These are phyloP conservation scores for Aspergillus cristatus DNA, from an alignment of 495 filamentous ascomycete species.

Conservation along the genomic window DNA sequence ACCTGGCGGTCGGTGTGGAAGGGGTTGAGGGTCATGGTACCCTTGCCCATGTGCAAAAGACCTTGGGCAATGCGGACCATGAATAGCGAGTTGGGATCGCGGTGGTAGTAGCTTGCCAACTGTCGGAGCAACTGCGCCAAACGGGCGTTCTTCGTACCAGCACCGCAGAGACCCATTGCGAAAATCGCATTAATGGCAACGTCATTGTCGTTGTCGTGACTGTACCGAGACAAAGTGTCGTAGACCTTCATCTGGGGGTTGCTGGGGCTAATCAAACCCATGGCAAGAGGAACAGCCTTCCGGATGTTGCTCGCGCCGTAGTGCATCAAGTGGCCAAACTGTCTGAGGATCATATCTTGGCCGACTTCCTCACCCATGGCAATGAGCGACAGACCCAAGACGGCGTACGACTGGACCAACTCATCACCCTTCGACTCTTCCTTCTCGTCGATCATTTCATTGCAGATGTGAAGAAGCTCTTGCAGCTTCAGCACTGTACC, in stretches of 20 bases:
- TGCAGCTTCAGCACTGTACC: slow-evolving; percentile 95
- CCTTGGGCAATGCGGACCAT: slow-evolving; percentile 99
- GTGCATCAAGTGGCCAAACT: slow-evolving; percentile 98
- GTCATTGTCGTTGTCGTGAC: slow-evolving; percentile 98
- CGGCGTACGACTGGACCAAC: slow-evolving; percentile 89
- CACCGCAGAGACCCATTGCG: slow-evolving; percentile 94
- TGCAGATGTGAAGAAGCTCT: slow-evolving; percentile 92
- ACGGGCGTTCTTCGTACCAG: slow-evolving; percentile 96
- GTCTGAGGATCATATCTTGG: slow-evolving; percentile 95
- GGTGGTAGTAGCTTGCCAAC: slow-evolving; percentile 94
- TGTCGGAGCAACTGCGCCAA: slow-evolving; percentile 90
- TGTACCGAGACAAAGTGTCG: slow-evolving; percentile 95
- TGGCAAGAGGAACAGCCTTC: slow-evolving; percentile 90
- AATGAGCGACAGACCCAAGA: slow-evolving; percentile 86
- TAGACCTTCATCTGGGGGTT: slow-evolving; percentile 99
- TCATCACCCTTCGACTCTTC: slow-evolving; percentile 92
- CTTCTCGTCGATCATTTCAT: slow-evolving; percentile 89
- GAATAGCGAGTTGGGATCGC: slow-evolving; percentile 90
- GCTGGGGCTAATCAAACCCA: slow-evolving; percentile 92
- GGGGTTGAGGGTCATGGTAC: slow-evolving; percentile 86
- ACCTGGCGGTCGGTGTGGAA: slow-evolving; percentile 98
- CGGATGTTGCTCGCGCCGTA: slow-evolving; percentile 97
- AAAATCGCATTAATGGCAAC: slow-evolving; percentile 98
- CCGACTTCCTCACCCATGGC: slow-evolving; percentile 98
- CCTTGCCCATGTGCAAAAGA: slow-evolving; percentile 98